Evolutionary conservation across 2,329 filamentous ascomycete species (phyloP).

Genomic region (Cladosporium austrohemisphaericum): DNA sequence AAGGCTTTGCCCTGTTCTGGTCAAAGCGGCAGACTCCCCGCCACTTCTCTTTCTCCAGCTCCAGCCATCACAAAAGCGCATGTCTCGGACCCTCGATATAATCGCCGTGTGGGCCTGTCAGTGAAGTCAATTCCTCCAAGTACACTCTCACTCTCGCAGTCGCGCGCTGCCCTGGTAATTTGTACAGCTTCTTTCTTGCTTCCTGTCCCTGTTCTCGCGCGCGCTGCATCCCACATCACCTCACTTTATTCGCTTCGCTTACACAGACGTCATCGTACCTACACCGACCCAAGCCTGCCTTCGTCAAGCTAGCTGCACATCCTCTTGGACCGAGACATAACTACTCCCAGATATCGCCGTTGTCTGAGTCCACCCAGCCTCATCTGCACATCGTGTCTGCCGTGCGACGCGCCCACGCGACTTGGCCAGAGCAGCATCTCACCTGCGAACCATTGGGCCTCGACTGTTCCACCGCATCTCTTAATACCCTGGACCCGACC

Average conservation of each 20-base stretch:
- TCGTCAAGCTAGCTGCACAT: neutral
- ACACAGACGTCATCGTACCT: slow-evolving; percentile 14
- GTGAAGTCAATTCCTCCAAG: neutral
- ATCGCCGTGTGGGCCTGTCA: neutral
- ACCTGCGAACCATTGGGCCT: neutral
- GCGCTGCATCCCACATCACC: slow-evolving; percentile 1
- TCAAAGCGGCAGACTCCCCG: too few species aligned
- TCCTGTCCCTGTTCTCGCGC: slow-evolving; percentile 1
- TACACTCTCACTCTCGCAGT: neutral
- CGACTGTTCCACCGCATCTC: slow-evolving; percentile 3
- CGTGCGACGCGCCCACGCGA: neutral
- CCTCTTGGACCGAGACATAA: neutral
- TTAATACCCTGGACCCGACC: neutral
- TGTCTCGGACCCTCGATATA: too few species aligned
- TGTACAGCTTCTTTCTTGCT: neutral
- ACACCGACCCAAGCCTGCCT: neutral
- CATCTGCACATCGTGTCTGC: neutral
- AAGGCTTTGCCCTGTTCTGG: too few species aligned
- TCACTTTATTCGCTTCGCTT: neutral
- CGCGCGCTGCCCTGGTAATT: neutral
- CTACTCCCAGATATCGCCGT: neutral
- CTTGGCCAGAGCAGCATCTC: neutral
- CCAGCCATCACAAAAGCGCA: neutral
- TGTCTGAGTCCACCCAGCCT: slow-evolving; percentile 6
- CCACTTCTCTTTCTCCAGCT: neutral